Base-by-base conservation (phyloP, 345 rosid species). In the Carallia pectinifolia region DNA sequence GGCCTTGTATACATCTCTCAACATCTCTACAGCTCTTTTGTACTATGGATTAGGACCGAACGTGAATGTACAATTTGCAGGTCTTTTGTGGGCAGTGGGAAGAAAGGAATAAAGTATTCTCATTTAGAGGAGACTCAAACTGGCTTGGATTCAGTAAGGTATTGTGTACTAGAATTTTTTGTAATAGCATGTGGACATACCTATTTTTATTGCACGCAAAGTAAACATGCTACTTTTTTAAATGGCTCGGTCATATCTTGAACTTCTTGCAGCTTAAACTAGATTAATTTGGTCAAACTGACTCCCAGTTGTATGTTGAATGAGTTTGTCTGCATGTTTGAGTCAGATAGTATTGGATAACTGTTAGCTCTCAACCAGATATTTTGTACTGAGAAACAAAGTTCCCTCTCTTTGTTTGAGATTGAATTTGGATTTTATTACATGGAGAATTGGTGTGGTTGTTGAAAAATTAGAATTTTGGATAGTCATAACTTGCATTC, bases 131-230 rank as follows among this genome's bases (percentile, higher is more conserved):
- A 54, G 91, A 89, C 65, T 85, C 91, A 64, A 89, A 87, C 72
- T 89, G 88, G 91, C 91, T 89, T 52, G 94, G 91, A 13, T 85
- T 87, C 72, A 70, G 81, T 64, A 89, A 87, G 94, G 90, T 85
- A 84, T 58, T 36, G 2, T 48, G 27, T 53, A 67, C 61, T 65
- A 48, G 15, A 64, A 36, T 69, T 68, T 36, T 61, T 18, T 6
- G 17, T 27, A 39, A 8, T 60, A 27, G 30, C 19, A 23, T 44
- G 17, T 60, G 34, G 40, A 29, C 54, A 53, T 62, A 17, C n/a
- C 53, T 7, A 61, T 61, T 44, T 17, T 1, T 17, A 44, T 6
- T 31, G 34, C 47, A 40, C 13, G 13, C 12, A 40, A 6, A 6
- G 33, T 7, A 52, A 29, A 59, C 34, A 23, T 65, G 16, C n/a